Conservation (phyloP, 176 grass and related monocot genomes). For the Ensete ventricosum region DNA sequence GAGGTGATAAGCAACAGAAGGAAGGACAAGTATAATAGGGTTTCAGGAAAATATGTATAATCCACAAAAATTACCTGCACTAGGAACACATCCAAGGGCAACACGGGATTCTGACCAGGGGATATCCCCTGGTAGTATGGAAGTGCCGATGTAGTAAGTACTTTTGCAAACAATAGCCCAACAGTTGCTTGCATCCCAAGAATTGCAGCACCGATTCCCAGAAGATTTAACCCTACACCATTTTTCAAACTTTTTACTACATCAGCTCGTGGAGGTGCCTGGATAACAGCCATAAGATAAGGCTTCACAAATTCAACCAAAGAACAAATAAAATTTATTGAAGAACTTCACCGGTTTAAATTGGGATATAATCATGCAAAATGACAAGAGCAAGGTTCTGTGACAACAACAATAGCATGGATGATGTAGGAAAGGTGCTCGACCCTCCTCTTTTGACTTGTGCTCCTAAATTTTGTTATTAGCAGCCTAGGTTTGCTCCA, state of each 20-base stretch:
- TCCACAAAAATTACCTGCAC: constrained; percentile 42
- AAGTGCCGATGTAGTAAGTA: constrained; percentile 53
- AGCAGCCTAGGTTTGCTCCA: background rate
- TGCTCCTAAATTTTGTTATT: background rate
- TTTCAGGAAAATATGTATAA: background rate
- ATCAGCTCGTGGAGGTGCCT: constrained; percentile 72
- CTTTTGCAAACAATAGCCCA: constrained; percentile 59
- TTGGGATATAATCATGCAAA: background rate
- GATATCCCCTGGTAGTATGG: constrained; percentile 73
- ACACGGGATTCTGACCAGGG: constrained; percentile 67
- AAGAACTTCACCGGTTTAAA: background rate
- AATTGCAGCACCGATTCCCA: constrained; percentile 76
- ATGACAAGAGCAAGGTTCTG: background rate
- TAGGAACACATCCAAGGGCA: constrained; percentile 76
- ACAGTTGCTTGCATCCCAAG: constrained; percentile 81
- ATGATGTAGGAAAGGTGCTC: background rate
- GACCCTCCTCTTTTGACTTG: background rate
- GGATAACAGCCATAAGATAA: constrained; percentile 8
- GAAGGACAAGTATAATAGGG: too few species aligned
- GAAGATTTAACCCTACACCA: constrained; percentile 47
- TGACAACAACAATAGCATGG: background rate
- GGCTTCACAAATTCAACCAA: background rate
- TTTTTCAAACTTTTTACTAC: constrained; percentile 77
- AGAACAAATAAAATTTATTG: background rate
- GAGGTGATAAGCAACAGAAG: too few species aligned